Percentiles rank a stretch among this genome's conserved stretches.
Conservation (phyloP, 2,329 filamentous ascomycete genomes). For the Fusarium coicis region DNA sequence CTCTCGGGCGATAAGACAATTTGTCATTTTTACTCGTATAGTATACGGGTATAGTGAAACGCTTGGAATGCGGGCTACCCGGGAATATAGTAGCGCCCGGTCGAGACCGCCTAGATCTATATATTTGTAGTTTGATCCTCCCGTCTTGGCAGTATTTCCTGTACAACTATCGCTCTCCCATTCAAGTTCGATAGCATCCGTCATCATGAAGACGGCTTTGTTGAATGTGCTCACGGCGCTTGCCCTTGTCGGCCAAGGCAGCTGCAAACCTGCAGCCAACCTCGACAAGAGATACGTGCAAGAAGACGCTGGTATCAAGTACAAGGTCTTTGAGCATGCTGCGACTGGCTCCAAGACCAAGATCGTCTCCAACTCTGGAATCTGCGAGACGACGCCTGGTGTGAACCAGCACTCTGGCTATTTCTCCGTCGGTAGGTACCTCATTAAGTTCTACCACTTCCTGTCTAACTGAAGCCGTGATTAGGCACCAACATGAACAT, state of each 20-base stretch:
- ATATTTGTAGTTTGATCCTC: neutral
- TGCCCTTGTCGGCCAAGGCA: neutral
- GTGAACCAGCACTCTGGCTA: slow-evolving; percentile 74
- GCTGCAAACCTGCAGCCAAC: neutral
- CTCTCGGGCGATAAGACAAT: neutral
- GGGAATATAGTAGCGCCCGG: neutral
- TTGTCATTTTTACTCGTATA: neutral
- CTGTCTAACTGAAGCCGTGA: too few relatives aligned
- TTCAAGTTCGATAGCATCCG: rapidly evolving
- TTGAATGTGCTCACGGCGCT: neutral
- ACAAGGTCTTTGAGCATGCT: slow-evolving; percentile 28
- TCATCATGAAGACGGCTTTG: neutral
- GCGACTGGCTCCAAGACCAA: slow-evolving; percentile 27
- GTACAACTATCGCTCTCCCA: neutral
- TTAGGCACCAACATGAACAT: slow-evolving; percentile 28
- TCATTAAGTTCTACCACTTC: neutral
- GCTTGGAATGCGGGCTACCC: neutral
- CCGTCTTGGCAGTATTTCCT: neutral
- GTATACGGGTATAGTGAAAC: neutral
- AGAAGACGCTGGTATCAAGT: neutral
- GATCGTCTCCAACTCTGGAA: slow-evolving; percentile 50
- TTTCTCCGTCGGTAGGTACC: slow-evolving; percentile 63
- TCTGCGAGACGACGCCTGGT: slow-evolving; percentile 66
- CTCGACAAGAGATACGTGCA: neutral
- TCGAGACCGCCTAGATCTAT: neutral